Evolutionary conservation across 2,329 filamentous ascomycete species (phyloP).

Genomic region (Endoconidiophora laricicola): DNA sequence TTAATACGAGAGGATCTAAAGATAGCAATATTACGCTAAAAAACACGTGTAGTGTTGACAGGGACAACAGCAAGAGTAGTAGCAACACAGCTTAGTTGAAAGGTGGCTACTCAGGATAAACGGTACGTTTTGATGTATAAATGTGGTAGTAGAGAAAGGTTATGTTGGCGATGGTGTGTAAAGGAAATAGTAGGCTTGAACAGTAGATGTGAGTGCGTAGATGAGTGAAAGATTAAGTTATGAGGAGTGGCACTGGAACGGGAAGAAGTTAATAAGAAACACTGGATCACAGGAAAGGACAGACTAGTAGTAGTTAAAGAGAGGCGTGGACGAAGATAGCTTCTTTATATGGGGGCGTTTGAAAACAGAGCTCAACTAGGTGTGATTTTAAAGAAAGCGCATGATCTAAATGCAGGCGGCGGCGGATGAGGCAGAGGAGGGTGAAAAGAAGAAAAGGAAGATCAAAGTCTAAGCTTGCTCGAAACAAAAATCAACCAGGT

Average conservation of each 20-base stretch:
- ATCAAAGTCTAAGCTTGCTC: background rate
- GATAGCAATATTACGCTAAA: no score
- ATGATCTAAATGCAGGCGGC: background rate
- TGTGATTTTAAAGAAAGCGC: conserved; percentile 3
- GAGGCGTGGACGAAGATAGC: conserved; percentile 2
- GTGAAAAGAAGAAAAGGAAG: background rate
- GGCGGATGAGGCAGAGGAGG: background rate
- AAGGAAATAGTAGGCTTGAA: background rate
- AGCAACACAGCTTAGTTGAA: no score
- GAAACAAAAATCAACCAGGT: background rate
- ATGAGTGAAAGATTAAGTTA: background rate
- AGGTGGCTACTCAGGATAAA: no score
- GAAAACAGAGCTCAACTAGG: background rate
- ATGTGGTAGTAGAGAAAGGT: no score
- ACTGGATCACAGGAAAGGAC: conserved; percentile 2
- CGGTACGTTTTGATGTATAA: no score
- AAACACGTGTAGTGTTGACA: no score
- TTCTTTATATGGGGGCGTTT: conserved; percentile 9
- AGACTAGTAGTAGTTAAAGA: background rate
- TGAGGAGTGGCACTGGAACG: background rate
- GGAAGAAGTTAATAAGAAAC: background rate
- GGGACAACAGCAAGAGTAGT: no score
- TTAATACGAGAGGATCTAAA: no score
- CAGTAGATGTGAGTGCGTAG: background rate
- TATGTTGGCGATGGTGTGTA: no score